Evolutionary conservation across 2,329 filamentous ascomycete species (phyloP).

Genomic region (Pseudopyricularia cyperi): DNA sequence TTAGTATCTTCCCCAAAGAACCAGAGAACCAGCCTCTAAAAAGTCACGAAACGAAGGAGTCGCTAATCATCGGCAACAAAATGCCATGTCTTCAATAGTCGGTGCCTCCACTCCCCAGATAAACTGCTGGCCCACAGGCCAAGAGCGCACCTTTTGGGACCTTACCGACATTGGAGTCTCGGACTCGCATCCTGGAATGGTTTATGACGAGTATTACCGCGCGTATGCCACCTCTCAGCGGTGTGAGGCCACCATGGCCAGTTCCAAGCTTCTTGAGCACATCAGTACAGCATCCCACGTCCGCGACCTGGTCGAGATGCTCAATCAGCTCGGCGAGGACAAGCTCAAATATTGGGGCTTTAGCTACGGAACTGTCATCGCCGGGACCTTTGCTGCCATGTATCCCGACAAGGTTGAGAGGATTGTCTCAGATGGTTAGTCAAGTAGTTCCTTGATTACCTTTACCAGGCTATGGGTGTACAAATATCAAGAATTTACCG

Average conservation of each 20-base stretch:
- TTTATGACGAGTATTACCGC: constrained; percentile 30
- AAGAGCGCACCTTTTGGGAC: constrained; percentile 28
- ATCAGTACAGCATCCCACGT: constrained; percentile 30
- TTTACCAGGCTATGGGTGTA: too few relatives aligned
- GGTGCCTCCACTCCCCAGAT: constrained; percentile 35
- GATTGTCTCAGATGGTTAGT: constrained; percentile 33
- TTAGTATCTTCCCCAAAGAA: constrained; percentile 7
- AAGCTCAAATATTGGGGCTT: constrained; percentile 40
- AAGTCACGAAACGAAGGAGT: not conserved
- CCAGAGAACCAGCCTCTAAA: not conserved
- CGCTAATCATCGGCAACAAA: not conserved
- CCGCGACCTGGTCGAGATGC: constrained; percentile 33
- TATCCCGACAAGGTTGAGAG: constrained; percentile 36
- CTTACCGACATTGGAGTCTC: constrained; percentile 29
- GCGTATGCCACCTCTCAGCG: constrained; percentile 25
- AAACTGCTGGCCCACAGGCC: constrained; percentile 33
- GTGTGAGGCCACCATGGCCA: constrained; percentile 26
- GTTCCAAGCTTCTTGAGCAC: constrained; percentile 23
- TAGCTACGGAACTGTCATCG: constrained; percentile 40
- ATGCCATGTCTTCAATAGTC: constrained; percentile 13
- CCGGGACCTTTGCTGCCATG: constrained; percentile 36
- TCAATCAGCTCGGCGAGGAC: constrained; percentile 24
- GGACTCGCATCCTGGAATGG: constrained; percentile 30
- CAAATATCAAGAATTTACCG: too few relatives aligned
- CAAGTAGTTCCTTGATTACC: too few relatives aligned